Evolutionary conservation across 2,329 filamentous ascomycete species (phyloP).

Genomic region (Ploettnerulaceae sp.): DNA sequence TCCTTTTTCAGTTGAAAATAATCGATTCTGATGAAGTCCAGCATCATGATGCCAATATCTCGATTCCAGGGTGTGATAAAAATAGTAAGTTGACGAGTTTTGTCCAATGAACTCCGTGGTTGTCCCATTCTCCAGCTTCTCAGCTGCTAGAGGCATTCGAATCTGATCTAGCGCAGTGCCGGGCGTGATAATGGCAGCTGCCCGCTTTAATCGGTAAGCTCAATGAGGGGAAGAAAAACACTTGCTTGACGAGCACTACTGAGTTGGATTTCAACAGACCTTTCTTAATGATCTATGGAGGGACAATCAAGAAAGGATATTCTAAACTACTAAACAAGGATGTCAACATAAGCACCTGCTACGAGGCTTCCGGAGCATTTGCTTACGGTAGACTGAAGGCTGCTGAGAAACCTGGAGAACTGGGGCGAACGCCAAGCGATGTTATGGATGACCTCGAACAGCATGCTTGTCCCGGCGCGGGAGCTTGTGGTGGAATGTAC

Average conservation of each 20-base stretch:
- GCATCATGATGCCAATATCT: constrained; percentile 71
- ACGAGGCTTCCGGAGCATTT: constrained; percentile 81
- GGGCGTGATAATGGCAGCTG: constrained; percentile 78
- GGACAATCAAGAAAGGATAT: constrained; percentile 84
- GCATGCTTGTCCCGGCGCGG: constrained; percentile 48
- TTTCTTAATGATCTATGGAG: constrained; percentile 93
- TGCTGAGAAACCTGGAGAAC: constrained; percentile 54
- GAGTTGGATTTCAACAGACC: constrained; percentile 40
- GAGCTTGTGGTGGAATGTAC: constrained; percentile 65
- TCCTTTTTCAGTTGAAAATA: neutral
- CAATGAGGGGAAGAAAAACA: neutral
- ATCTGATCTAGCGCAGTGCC: constrained; percentile 51
- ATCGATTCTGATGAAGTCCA: constrained; percentile 3
- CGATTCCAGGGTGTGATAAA: constrained; percentile 93
- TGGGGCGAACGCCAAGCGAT: constrained; percentile 65
- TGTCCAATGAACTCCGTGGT: too few species aligned
- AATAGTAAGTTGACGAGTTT: constrained; percentile 52
- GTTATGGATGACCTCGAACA: constrained; percentile 74
- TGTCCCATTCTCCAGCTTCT: too few species aligned
- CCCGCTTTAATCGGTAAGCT: constrained; percentile 68
- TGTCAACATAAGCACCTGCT: constrained; percentile 86
- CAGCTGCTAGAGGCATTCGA: neutral
- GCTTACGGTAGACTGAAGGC: constrained; percentile 73
- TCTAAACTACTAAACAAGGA: constrained; percentile 68
- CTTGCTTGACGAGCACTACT: neutral